phyloP scores from a whole-genome alignment of 192 early-diverging fungal genomes.

The Fimicolochytrium jonesii region DNA sequence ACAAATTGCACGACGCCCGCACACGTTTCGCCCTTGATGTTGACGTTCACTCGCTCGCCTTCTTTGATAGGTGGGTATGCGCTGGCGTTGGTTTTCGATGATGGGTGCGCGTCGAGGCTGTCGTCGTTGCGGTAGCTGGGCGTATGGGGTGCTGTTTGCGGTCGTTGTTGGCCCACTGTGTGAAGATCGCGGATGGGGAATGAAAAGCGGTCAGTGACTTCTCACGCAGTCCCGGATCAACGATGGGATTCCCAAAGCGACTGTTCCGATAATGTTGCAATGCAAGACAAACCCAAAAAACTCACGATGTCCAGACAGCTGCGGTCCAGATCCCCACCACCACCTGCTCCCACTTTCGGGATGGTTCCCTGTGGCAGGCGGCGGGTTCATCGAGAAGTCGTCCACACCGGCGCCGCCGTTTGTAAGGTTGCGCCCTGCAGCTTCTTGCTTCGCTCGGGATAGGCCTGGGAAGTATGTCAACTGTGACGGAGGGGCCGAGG shows the following conservation, averaged over 20 bases:
- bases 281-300: constrained; percentile 2
- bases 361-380: constrained; percentile 46
- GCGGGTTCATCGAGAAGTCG: constrained; percentile 45
- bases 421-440: constrained; percentile 24
- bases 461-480: constrained; percentile 49
- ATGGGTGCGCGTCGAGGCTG: too few relatives aligned
- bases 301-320: constrained; percentile 39
- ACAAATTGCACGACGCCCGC: constrained; percentile 40
- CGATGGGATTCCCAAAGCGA: too few relatives aligned
- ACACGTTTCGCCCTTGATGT: constrained; percentile 29
- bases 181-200: too few relatives aligned
- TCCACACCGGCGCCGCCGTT: constrained; percentile 33
- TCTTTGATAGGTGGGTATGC: too few relatives aligned
- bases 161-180: too few relatives aligned
- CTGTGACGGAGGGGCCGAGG: too few relatives aligned
- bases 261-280: too few relatives aligned
- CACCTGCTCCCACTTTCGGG: constrained; percentile 46
- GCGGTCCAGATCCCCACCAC: constrained; percentile 48
- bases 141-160: too few relatives aligned
- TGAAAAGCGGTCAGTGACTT: too few relatives aligned
- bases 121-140: too few relatives aligned
- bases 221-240: too few relatives aligned
- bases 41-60: constrained; percentile 36
- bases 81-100: too few relatives aligned
- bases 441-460: constrained; percentile 30